These are phyloP conservation scores for Hemileccinum impolitum DNA, from an alignment of 768 basidiomycete genomes.

Conservation along the genomic window DNA sequence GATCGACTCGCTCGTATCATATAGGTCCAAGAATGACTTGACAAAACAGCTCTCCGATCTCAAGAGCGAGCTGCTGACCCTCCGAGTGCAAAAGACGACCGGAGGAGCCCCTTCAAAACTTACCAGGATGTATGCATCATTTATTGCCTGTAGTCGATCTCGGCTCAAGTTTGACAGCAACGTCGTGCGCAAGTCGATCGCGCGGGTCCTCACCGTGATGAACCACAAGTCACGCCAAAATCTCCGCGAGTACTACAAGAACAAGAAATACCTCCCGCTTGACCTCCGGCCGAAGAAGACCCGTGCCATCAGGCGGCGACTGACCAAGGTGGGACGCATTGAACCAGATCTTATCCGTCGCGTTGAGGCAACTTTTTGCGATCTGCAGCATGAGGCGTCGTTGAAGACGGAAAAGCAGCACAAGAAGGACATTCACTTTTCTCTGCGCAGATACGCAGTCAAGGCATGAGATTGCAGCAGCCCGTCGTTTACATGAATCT, in stretches of 20 bases:
- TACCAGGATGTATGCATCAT: slow-evolving; percentile 83
- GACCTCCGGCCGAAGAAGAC: slow-evolving; percentile 99
- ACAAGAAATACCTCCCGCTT: slow-evolving; percentile 93
- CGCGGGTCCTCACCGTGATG: slow-evolving; percentile 96
- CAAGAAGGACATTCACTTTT: slow-evolving; percentile 96
- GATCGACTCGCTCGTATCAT: slow-evolving; percentile 13
- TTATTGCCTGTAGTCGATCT: background rate
- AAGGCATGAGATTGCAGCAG: slow-evolving; percentile 62
- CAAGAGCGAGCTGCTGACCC: slow-evolving; percentile 89
- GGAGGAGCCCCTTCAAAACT: slow-evolving; percentile 94
- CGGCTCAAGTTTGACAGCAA: slow-evolving; percentile 48
- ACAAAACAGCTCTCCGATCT: slow-evolving; percentile 89
- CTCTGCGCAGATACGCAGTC: slow-evolving; percentile 89
- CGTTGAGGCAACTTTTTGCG: slow-evolving; percentile 6
- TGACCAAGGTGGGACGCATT: slow-evolving; percentile 71
- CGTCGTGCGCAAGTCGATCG: slow-evolving; percentile 97
- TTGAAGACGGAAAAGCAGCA: slow-evolving; percentile 87
- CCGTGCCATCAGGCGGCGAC: slow-evolving; percentile 92
- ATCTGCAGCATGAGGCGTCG: slow-evolving; percentile 70
- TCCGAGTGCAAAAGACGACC: slow-evolving; percentile 98
- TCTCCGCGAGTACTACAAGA: slow-evolving; percentile 96
- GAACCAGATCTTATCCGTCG: background rate
- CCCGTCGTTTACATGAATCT: slow-evolving; percentile 28
- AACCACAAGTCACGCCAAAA: slow-evolving; percentile 98
- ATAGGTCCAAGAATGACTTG: slow-evolving; percentile 97